Conservation (phyloP, 202 grass and related monocot species). For the Setaria viridis region DNA sequence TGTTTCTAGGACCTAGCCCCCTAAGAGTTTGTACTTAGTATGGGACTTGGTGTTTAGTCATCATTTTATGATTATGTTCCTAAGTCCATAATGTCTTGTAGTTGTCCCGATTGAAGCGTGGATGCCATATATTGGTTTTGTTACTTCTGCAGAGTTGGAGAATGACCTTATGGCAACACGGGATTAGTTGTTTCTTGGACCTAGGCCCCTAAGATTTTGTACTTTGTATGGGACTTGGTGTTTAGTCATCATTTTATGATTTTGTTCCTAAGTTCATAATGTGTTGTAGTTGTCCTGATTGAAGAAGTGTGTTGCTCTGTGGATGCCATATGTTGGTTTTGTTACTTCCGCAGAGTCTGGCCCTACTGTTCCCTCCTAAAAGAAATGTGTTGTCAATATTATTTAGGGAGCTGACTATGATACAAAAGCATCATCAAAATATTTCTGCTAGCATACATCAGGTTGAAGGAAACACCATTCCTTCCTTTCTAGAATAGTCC, state of each 20-base stretch:
- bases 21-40: neutral
- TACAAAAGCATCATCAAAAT: neutral
- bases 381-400: neutral
- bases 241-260: constrained; percentile 3
- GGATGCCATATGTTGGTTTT: neutral
- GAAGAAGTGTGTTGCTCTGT: neutral
- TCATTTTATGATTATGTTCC: constrained; percentile 3
- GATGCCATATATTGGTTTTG: neutral
- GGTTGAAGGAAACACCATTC: neutral
- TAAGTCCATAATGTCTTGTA: neutral
- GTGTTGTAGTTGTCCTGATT: neutral
- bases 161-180: neutral
- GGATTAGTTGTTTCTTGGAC: neutral
- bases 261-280: constrained; percentile 4
- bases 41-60: neutral
- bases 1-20: neutral
- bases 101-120: neutral
- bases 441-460: constrained; percentile 2
- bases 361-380: neutral
- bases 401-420: neutral
- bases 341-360: neutral
- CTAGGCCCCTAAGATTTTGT: neutral
- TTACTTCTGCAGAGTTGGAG: neutral
- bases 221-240: neutral
- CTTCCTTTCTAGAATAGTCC: neutral